These are phyloP conservation scores for Trametes meyenii DNA, from an alignment of 768 basidiomycete species.

Conservation along the genomic window DNA sequence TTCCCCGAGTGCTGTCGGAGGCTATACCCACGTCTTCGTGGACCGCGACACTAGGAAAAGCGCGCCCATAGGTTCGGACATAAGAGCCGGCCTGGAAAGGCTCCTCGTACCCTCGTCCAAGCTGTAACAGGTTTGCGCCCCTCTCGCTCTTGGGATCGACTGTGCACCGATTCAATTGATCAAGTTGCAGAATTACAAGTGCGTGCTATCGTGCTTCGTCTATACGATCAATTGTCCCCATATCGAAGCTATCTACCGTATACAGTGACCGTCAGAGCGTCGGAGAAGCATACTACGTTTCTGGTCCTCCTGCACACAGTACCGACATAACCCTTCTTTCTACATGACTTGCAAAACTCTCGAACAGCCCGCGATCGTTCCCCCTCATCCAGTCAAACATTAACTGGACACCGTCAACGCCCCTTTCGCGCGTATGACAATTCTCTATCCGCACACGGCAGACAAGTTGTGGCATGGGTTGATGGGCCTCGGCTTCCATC, in stretches of 20 bases:
- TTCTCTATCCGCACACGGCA: constrained; percentile 32
- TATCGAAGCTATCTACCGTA: too few relatives aligned
- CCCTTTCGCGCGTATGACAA: constrained; percentile 18
- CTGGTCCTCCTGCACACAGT: background rate
- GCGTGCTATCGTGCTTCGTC: background rate
- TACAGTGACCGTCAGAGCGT: too few relatives aligned
- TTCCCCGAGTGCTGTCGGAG: constrained; percentile 46
- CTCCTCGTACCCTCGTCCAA: constrained; percentile 27
- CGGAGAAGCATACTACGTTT: background rate
- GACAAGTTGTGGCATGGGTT: constrained; percentile 8
- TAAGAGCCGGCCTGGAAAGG: constrained; percentile 50
- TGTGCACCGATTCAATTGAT: too few relatives aligned
- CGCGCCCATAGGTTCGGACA: constrained; percentile 44
- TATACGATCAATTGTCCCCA: too few relatives aligned
- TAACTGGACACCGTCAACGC: constrained; percentile 28
- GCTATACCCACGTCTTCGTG: constrained; percentile 87
- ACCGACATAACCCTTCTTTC: constrained; percentile 26
- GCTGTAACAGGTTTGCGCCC: constrained; percentile 1
- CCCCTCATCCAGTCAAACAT: constrained; percentile 69
- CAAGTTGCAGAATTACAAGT: too few relatives aligned
- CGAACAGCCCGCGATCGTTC: constrained; percentile 56
- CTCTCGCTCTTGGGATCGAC: too few relatives aligned
- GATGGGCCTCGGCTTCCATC: background rate
- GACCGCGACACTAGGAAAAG: constrained; percentile 61
- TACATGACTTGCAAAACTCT: constrained; percentile 71